Percentiles rank a stretch among this genome's conserved stretches.
Conservation (phyloP, 768 basidiomycete species). For the Macrolepiota fuliginosa region DNA sequence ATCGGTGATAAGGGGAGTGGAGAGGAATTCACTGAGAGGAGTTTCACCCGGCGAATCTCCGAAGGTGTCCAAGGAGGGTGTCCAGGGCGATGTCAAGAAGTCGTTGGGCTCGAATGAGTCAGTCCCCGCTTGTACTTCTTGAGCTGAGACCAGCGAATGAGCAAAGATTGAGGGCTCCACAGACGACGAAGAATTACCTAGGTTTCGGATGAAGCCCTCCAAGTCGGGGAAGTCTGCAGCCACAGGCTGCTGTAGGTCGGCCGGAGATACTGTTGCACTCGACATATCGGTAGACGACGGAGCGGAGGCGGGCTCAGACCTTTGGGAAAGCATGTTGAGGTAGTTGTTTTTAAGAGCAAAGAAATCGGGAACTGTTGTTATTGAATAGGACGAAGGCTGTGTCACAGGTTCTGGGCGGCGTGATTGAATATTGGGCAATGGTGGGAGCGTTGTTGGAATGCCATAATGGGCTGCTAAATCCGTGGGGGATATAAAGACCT, state of each 20-base stretch:
- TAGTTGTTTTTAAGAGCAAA: constrained; percentile 57
- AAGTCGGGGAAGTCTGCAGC: constrained; percentile 21
- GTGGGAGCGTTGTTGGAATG: constrained; percentile 69
- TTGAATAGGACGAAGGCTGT: constrained; percentile 28
- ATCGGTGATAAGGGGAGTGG: constrained; percentile 31
- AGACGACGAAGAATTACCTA: constrained; percentile 17
- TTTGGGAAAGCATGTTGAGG: constrained; percentile 63
- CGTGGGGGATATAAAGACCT: constrained; percentile 61
- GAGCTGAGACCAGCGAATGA: constrained; percentile 16
- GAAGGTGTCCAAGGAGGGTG: constrained; percentile 23
- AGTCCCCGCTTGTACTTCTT: constrained; percentile 20
- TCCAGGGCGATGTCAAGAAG: constrained; percentile 30
- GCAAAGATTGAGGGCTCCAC: constrained; percentile 13
- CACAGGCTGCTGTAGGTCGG: constrained; percentile 21
- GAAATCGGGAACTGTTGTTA: constrained; percentile 41
- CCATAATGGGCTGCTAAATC: constrained; percentile 79
- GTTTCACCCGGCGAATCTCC: constrained; percentile 33
- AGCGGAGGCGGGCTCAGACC: constrained; percentile 37
- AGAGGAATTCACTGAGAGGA: constrained; percentile 34
- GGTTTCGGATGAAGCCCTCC: constrained; percentile 13
- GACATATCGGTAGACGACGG: constrained; percentile 27
- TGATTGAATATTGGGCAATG: constrained; percentile 59
- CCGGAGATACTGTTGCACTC: constrained; percentile 22
- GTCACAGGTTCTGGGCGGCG: constrained; percentile 42
- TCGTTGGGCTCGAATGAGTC: constrained; percentile 21